Conservation (phyloP, 2,329 filamentous ascomycete species). For the Tolypocladium pustulatum region DNA sequence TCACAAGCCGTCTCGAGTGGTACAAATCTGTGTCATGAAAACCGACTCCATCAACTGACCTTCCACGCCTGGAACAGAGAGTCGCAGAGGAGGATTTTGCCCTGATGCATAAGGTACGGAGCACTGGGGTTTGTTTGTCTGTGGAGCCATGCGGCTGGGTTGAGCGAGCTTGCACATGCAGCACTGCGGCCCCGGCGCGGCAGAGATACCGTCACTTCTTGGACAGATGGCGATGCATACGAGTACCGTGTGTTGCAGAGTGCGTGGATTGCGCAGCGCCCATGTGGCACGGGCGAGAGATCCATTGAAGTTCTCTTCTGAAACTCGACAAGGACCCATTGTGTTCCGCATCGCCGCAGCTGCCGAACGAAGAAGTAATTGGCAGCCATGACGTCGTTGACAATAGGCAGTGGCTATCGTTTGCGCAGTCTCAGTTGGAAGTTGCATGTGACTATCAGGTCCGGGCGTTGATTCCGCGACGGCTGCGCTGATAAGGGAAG, state of each 20-base stretch:
- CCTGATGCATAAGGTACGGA: not conserved
- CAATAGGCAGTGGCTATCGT: not conserved
- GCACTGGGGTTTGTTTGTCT: not conserved
- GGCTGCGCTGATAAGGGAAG: not conserved
- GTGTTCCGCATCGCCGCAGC: not conserved
- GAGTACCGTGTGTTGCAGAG: not conserved
- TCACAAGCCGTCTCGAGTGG: not conserved
- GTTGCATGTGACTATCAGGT: not conserved
- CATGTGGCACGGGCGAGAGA: not conserved
- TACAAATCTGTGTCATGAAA: not conserved
- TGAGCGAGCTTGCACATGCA: not conserved
- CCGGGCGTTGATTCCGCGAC: not conserved
- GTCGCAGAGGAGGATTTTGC: not conserved
- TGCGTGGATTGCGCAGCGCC: not conserved
- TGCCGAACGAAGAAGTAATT: not conserved
- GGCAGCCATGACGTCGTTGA: not conserved
- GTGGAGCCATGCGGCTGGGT: not conserved
- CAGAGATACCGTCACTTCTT: not conserved
- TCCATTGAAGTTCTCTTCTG: not conserved
- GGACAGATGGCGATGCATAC: not conserved
- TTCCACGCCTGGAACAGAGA: not conserved
- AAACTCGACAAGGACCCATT: not conserved
- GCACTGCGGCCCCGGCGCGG: not conserved
- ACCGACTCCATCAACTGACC: not conserved
- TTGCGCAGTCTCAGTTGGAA: not conserved